A percentile compares a stretch with the other conserved stretches of the same genome.
Conservation (phyloP, 2,329 filamentous ascomycete genomes). For the Ascomycota sp. region DNA sequence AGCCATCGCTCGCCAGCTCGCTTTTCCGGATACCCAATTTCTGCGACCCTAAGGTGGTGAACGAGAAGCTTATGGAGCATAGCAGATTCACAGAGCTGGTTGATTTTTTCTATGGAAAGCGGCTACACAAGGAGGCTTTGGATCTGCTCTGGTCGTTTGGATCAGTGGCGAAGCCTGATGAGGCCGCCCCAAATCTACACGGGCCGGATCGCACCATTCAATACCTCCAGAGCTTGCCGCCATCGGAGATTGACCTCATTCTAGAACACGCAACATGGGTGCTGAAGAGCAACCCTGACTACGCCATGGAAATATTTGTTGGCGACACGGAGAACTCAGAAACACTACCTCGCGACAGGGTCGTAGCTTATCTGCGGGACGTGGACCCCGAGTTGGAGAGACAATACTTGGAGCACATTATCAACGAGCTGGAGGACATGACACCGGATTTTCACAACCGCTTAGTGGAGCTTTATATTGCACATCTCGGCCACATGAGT, state of each 20-base stretch:
- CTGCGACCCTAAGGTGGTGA: constrained; percentile 87
- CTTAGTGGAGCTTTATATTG: constrained; percentile 49
- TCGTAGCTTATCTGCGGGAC: constrained; percentile 51
- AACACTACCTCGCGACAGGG: constrained; percentile 55
- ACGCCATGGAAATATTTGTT: constrained; percentile 83
- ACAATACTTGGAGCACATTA: constrained; percentile 75
- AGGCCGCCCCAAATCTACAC: constrained; percentile 37
- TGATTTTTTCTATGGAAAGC: constrained; percentile 95
- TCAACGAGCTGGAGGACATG: constrained; percentile 66
- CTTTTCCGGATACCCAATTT: constrained; percentile 94
- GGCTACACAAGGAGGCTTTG: constrained; percentile 70
- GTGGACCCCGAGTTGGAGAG: constrained; percentile 56
- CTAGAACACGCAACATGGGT: constrained; percentile 87
- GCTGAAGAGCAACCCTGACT: constrained; percentile 44
- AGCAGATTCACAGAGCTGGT: constrained; percentile 83
- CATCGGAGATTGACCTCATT: constrained; percentile 76
- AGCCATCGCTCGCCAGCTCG: constrained; percentile 64
- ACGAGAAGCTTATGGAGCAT: constrained; percentile 75
- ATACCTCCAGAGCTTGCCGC: constrained; percentile 76
- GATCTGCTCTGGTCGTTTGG: constrained; percentile 70
- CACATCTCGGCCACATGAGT: constrained; percentile 28
- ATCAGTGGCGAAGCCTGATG: constrained; percentile 28
- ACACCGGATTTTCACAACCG: constrained; percentile 76
- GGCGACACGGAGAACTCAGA: constrained; percentile 92
- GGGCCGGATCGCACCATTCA: constrained; percentile 69